A percentile compares a stretch with the other conserved stretches of the same genome.
These are phyloP conservation scores for Isoetes taiwanensis DNA, from an alignment of 75 land plant species.

Conservation along the genomic window DNA sequence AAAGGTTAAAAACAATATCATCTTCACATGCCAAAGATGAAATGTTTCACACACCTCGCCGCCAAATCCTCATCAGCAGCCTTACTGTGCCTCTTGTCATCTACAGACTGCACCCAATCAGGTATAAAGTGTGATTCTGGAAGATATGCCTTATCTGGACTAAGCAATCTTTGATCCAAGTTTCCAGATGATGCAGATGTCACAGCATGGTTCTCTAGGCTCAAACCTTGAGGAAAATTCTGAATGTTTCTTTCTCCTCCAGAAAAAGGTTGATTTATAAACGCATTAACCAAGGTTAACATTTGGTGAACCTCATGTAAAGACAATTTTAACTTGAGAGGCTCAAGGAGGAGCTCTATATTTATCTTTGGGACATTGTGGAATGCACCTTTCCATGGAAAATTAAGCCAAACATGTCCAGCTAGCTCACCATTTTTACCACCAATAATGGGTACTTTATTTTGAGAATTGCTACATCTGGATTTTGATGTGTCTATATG, in stretches of 20 bases:
- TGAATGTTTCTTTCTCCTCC: not conserved
- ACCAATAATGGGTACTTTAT: constrained; percentile 30
- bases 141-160: constrained; percentile 18
- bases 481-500: no score
- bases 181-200: not conserved
- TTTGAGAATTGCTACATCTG: no score
- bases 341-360: constrained; percentile 44
- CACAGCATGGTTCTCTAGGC: not conserved
- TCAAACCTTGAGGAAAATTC: not conserved
- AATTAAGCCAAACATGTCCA: constrained; percentile 49
- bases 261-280: not conserved
- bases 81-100: constrained; percentile 14
- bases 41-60: constrained; percentile 49
- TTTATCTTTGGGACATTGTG: constrained; percentile 53
- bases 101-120: constrained; percentile 59
- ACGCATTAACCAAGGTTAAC: constrained; percentile 25
- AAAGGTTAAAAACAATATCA: not conserved
- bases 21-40: not conserved
- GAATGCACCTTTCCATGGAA: constrained; percentile 75
- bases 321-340: constrained; percentile 37
- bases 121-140: constrained; percentile 53
- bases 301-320: constrained; percentile 47
- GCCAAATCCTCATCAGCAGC: constrained; percentile 39
- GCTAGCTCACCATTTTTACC: constrained; percentile 51
- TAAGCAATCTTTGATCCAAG: no score